Conservation (phyloP, 2,329 filamentous ascomycete genomes). For the Drechslerella coelobrocha region DNA sequence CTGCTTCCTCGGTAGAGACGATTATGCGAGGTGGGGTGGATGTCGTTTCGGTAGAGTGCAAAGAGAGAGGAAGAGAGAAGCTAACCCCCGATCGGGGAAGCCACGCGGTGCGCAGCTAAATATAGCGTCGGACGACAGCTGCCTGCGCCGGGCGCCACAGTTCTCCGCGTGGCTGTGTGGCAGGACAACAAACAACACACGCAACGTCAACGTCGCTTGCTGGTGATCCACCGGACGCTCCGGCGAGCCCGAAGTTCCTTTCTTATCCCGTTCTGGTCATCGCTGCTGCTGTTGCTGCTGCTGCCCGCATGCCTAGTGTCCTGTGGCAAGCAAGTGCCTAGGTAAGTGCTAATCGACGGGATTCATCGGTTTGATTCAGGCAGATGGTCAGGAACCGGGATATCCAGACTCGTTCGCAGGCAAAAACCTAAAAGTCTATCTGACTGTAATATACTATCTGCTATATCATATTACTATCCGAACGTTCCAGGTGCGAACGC, state of each 20-base stretch:
- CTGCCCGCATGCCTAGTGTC: slow-evolving; percentile 2
- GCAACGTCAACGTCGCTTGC: neutral
- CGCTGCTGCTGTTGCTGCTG: neutral
- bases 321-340: too few species aligned
- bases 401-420: neutral
- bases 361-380: slow-evolving; percentile 18
- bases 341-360: neutral
- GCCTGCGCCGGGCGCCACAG: slow-evolving; percentile 29
- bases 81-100: neutral
- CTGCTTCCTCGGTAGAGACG: neutral
- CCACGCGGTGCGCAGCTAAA: slow-evolving; percentile 37
- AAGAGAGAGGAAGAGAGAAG: neutral
- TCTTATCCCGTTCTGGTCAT: neutral
- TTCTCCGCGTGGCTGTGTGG: slow-evolving; percentile 45
- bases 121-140: slow-evolving; percentile 24
- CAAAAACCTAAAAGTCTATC: too few species aligned
- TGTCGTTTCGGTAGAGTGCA: too few species aligned
- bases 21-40: neutral
- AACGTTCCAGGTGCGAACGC: slow-evolving; percentile 3
- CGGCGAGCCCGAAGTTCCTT: too few species aligned
- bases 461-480: neutral
- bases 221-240: neutral
- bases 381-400: slow-evolving; percentile 7
- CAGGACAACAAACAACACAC: slow-evolving; percentile 41
- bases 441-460: neutral